Conservation (phyloP, 805 yeast genomes). For the Myxozyma mucilagina region DNA sequence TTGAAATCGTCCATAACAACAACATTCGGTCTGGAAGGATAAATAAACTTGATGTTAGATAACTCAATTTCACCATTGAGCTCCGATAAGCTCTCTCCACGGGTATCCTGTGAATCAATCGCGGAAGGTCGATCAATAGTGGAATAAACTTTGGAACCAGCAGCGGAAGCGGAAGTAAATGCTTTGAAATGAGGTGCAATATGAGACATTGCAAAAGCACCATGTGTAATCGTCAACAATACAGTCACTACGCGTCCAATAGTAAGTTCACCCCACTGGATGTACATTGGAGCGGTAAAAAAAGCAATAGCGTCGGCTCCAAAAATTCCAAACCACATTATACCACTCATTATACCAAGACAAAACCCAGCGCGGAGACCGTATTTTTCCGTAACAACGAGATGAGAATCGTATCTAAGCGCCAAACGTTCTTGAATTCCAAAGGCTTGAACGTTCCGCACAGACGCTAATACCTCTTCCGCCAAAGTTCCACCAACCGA, state of each 20-base stretch:
- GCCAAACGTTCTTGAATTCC: conserved; percentile 45
- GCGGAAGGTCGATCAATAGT: conserved; percentile 45
- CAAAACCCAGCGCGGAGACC: conserved; percentile 27
- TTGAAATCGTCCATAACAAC: conserved; percentile 76
- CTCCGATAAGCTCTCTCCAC: conserved; percentile 33
- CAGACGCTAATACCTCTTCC: conserved; percentile 45
- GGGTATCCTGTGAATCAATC: conserved; percentile 37
- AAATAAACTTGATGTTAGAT: conserved; percentile 85
- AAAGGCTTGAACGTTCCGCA: conserved; percentile 47
- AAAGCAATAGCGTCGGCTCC: conserved; percentile 37
- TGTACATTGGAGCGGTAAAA: conserved; percentile 35
- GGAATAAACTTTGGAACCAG: conserved; percentile 44
- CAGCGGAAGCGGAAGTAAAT: conserved; percentile 43
- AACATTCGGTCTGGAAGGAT: conserved; percentile 74
- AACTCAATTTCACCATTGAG: conserved; percentile 68
- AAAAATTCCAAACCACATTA: conserved; percentile 32
- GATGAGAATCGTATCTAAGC: conserved; percentile 38
- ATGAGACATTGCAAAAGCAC: conserved; percentile 45
- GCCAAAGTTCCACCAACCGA: conserved; percentile 41
- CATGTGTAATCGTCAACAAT: conserved; percentile 44
- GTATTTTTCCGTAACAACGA: conserved; percentile 35
- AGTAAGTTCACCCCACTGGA: conserved; percentile 28
- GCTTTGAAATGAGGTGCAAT: conserved; percentile 46
- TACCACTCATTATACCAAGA: conserved; percentile 38
- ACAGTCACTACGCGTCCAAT: conserved; percentile 33